Evolutionary conservation across 345 rosid genomes (phyloP).

Genomic region (Melaleuca alternifolia): DNA sequence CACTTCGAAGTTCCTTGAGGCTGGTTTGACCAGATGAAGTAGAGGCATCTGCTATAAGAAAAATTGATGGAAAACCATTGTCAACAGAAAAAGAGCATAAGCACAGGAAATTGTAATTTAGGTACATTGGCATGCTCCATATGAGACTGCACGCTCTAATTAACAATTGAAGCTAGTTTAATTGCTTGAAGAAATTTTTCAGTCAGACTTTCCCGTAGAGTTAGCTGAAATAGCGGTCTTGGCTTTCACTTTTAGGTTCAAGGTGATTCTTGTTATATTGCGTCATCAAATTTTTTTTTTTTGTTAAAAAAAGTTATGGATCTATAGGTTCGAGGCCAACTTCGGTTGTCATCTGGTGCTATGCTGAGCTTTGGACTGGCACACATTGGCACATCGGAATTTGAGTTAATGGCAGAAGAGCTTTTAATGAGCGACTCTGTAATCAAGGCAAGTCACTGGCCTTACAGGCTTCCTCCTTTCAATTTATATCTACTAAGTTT

Average conservation of each 20-base stretch:
- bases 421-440: conserved; percentile 63
- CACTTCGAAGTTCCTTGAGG: background rate
- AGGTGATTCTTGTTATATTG: background rate
- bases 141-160: background rate
- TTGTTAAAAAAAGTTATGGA: background rate
- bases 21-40: background rate
- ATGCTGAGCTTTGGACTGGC: conserved; percentile 59
- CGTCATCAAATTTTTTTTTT: background rate
- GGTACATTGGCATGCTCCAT: background rate
- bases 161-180: background rate
- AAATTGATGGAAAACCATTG: background rate
- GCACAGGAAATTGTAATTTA: background rate
- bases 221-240: background rate
- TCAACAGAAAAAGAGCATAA: background rate
- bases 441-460: conserved; percentile 38
- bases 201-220: background rate
- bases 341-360: conserved; percentile 35
- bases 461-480: background rate
- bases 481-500: background rate
- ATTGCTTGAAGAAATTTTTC: background rate
- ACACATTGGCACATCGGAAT: conserved; percentile 47
- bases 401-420: conserved; percentile 73
- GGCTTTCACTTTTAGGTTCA: background rate
- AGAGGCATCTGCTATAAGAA: background rate
- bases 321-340: conserved; percentile 54